phyloP scores from a whole-genome alignment of 306 rosid species.

The Trifolium fragiferum region DNA sequence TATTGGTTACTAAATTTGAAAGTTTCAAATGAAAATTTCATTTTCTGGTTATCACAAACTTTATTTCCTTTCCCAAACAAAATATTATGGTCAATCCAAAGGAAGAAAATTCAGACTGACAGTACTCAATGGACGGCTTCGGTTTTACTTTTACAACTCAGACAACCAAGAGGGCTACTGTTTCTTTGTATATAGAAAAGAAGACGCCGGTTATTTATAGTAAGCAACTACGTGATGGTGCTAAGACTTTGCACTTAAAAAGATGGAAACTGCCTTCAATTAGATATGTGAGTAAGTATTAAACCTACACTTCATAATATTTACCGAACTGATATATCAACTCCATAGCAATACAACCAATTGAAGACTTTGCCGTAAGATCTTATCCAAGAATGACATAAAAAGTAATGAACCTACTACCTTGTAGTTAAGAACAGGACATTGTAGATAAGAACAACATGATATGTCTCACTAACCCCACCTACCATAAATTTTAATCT shows the following conservation, averaged over 20 bases:
- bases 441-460: slow-evolving; percentile 32
- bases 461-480: slow-evolving; percentile 4
- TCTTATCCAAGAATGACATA: not conserved
- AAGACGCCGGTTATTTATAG: slow-evolving; percentile 8
- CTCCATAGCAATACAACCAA: not conserved
- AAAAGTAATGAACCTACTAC: not conserved
- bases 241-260: slow-evolving; percentile 26
- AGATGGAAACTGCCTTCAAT: not conserved
- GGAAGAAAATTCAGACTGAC: slow-evolving; percentile 6
- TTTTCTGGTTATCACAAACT: slow-evolving; percentile 19
- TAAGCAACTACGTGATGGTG: slow-evolving; percentile 6
- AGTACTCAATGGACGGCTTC: slow-evolving; percentile 10
- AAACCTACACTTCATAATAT: slow-evolving; percentile 8
- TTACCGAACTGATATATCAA: slow-evolving; percentile 6
- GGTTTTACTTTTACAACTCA: not conserved
- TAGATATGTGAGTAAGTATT: not conserved
- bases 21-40: not conserved
- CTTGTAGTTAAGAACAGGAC: slow-evolving; percentile 25
- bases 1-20: slow-evolving; percentile 2
- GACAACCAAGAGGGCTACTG: slow-evolving; percentile 4
- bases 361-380: slow-evolving; percentile 6
- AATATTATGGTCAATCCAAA: slow-evolving; percentile 13
- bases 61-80: slow-evolving; percentile 22
- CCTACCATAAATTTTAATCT: slow-evolving; percentile 2
- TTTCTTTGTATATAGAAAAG: slow-evolving; percentile 8